Evolutionary conservation across 1,139 yeast species (phyloP).

Genomic region (Diutina siamensis): DNA sequence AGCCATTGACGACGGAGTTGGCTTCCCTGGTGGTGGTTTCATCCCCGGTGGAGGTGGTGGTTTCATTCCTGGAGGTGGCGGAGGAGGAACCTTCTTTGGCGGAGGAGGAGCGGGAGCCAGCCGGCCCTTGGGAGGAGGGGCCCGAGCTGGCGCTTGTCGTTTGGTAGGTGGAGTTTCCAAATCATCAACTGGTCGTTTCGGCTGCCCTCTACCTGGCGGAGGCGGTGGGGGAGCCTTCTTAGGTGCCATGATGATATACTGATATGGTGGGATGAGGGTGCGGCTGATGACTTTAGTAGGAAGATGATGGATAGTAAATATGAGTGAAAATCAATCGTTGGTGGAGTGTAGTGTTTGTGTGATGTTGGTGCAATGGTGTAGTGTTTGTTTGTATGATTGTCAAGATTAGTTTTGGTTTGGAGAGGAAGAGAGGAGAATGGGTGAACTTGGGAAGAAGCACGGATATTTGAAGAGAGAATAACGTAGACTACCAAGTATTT

Average conservation of each 20-base stretch:
- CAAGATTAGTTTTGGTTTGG: no score
- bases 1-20: background rate
- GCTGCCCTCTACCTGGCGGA: background rate
- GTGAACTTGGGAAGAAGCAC: no score
- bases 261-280: background rate
- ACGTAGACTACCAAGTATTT: no score
- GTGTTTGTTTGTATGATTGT: no score
- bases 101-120: conserved; percentile 1
- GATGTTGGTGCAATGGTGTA: no score
- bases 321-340: no score
- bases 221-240: background rate
- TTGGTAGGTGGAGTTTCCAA: background rate
- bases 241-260: background rate
- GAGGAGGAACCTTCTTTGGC: background rate
- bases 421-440: no score
- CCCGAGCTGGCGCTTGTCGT: background rate
- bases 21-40: background rate
- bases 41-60: conserved; percentile 1
- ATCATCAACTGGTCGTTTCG: background rate
- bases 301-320: background rate
- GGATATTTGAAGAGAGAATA: no score
- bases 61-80: background rate
- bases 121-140: background rate
- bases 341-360: no score
- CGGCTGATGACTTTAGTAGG: background rate